Conservation (phyloP, 306 rosid species). For the Medicago arabica region DNA sequence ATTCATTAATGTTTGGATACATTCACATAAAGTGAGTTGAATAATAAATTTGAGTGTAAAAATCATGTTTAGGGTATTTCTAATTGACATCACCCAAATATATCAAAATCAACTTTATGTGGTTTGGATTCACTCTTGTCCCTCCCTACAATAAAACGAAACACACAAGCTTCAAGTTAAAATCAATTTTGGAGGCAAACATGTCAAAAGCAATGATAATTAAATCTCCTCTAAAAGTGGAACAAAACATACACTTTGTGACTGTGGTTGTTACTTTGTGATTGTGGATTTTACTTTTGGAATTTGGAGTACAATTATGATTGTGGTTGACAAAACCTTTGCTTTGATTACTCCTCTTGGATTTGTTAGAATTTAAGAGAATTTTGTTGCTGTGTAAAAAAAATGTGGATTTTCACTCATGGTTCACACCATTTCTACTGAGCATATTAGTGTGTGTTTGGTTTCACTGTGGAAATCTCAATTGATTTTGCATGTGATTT, state of each 20-base stretch:
- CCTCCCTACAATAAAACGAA: no score
- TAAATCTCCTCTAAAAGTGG: not conserved
- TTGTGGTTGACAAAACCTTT: constrained; percentile 23
- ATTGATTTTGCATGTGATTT: not conserved
- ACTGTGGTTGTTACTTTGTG: not conserved
- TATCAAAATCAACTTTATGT: not conserved
- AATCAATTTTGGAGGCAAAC: not conserved
- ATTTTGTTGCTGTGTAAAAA: constrained; percentile 2
- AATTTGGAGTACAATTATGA: not conserved
- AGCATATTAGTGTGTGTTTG: not conserved
- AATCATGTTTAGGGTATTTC: no score
- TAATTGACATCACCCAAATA: no score
- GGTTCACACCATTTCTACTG: not conserved
- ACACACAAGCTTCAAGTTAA: no score
- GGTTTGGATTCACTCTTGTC: not conserved
- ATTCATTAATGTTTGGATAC: no score
- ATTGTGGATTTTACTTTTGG: not conserved
- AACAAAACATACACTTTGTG: not conserved
- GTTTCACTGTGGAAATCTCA: not conserved
- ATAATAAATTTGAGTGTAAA: no score
- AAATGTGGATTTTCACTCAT: not conserved
- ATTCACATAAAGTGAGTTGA: no score
- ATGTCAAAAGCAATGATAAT: not conserved
- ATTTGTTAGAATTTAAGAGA: not conserved
- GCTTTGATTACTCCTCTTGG: not conserved